phyloP scores from a whole-genome alignment of 2,329 filamentous ascomycete species.

The Exophiala viscosa region DNA sequence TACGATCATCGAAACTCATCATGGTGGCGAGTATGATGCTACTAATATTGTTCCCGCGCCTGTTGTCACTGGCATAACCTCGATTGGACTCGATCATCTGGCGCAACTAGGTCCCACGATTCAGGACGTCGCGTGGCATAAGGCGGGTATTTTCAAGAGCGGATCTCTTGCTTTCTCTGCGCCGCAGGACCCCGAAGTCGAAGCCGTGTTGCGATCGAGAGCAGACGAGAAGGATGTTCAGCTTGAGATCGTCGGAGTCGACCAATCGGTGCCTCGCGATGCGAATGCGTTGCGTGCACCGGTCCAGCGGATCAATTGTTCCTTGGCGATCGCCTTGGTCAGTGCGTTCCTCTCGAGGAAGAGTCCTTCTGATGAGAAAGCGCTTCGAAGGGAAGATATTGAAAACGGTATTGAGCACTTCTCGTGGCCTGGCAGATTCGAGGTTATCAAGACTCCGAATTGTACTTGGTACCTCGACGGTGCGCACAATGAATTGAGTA shows the following conservation, averaged over 20 bases:
- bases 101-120: slow-evolving; percentile 73
- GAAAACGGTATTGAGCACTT: slow-evolving; percentile 5
- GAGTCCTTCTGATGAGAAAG: neutral
- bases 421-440: slow-evolving; percentile 3
- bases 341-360: slow-evolving; percentile 1
- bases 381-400: neutral
- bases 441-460: neutral
- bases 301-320: slow-evolving; percentile 7
- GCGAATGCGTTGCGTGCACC: neutral
- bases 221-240: slow-evolving; percentile 49
- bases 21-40: slow-evolving; percentile 86
- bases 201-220: slow-evolving; percentile 54
- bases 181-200: slow-evolving; percentile 50
- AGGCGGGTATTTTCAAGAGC: slow-evolving; percentile 76
- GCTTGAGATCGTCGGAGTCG: slow-evolving; percentile 34
- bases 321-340: slow-evolving; percentile 2
- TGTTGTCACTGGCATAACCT: slow-evolving; percentile 70
- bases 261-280: neutral
- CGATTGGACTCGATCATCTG: slow-evolving; percentile 78
- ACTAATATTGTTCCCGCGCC: slow-evolving; percentile 78
- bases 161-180: slow-evolving; percentile 4
- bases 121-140: slow-evolving; percentile 85
- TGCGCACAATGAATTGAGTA: slow-evolving; percentile 11
- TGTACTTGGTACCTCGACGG: slow-evolving; percentile 7
- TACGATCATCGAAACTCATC: slow-evolving; percentile 85